Base-by-base conservation (phyloP, 805 yeast genomes). In the Candida manassasensis region DNA sequence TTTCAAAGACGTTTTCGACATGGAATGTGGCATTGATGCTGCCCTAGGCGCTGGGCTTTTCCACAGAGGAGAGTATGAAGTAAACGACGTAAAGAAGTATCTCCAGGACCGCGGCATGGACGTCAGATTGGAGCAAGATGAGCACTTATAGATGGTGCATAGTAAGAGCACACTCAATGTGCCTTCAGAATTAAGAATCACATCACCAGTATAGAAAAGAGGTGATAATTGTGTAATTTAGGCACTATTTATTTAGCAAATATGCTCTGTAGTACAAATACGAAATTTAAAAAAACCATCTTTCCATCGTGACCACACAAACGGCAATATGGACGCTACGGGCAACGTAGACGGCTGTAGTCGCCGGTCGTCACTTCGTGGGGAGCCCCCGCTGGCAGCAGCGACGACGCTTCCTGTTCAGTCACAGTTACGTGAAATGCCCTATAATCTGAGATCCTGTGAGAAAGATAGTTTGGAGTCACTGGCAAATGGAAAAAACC, bases 41-140 rank as follows among this genome's bases (percentile, higher is more conserved):
- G 97, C 98, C 12, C 71, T 93, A 27, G 99, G 98, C 25, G 99
- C 99, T 3, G 99, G 99, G 29, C 83, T 93, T 81, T 93, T 93
- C 70, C 99, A 93, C 67, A 73, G 98, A 55, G 89, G 85, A 15
- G 97, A 90, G 51, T 93, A 83, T 60, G 79, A 86, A 9, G 97
- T 93, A 12, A 71, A 74, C 33, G 80, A 88, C 33, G 96, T 93
- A 29, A 93, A 93, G 60, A 56, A 71, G 19, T 79, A 73, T 45
- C 70, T 90, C 55, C 60, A 68, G 30, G 57, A 71, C 11, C 85
- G 83, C 0, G 46, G 49, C 8, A 71, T 86, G 53, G 76, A 76
- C 41, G 95, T 86, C n/a, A 75, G 96, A 58, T 66, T 81, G 42
- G 89, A 82, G 18, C 56, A 47, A 24, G 27, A 24, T 11, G 27